Evolutionary conservation across 768 basidiomycete species (phyloP).

Genomic region (Botryobasidium botryosum): DNA sequence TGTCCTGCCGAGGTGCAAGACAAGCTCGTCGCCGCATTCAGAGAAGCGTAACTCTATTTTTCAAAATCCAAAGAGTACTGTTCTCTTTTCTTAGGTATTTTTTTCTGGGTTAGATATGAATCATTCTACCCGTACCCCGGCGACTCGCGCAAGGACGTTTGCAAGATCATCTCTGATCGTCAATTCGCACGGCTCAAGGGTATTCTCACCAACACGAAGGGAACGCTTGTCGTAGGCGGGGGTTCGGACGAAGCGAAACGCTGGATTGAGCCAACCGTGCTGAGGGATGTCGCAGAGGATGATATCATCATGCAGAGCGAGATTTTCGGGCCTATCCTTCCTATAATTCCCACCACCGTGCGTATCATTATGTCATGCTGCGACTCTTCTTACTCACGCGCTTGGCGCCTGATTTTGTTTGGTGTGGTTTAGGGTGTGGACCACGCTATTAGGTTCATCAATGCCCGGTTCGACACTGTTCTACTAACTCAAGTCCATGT

Average conservation of each 20-base stretch:
- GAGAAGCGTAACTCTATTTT: conserved; percentile 18
- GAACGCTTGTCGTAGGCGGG: conserved; percentile 38
- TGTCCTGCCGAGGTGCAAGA: conserved; percentile 28
- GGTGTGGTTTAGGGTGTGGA: conserved; percentile 11
- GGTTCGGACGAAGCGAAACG: conserved; percentile 23
- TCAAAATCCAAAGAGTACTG: no score
- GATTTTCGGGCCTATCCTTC: conserved; percentile 24
- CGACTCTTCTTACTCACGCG: no score
- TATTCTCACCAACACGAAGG: conserved; percentile 37
- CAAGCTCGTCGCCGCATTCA: conserved; percentile 29
- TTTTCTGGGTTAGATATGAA: conserved; percentile 18
- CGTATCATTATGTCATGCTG: no score
- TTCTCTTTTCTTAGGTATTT: background rate
- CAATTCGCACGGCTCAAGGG: conserved; percentile 39
- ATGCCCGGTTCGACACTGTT: conserved; percentile 5
- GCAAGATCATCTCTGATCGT: conserved; percentile 34
- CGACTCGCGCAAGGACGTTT: conserved; percentile 24
- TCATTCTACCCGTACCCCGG: conserved; percentile 36
- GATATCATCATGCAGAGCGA: conserved; percentile 41
- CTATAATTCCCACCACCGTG: conserved; percentile 21
- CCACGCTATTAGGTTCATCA: conserved; percentile 17
- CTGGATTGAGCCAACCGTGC: conserved; percentile 42
- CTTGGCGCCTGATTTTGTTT: background rate
- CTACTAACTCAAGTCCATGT: background rate
- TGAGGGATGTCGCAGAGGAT: conserved; percentile 33